Evolutionary conservation across 208 protist genomes (phyloP).

Genomic region (Crithidia expoeki): DNA sequence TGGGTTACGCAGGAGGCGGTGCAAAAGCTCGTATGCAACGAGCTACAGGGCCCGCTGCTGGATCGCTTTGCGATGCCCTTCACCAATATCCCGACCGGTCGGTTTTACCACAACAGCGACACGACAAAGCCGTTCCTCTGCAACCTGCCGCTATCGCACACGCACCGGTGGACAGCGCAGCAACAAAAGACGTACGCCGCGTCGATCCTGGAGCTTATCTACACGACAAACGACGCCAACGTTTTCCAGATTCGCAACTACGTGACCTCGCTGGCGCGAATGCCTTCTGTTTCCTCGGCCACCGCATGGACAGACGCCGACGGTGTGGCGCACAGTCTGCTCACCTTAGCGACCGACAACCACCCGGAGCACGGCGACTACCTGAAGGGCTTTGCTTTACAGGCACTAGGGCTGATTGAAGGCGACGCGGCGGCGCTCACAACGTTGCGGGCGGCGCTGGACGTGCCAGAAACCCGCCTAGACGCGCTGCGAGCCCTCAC

Average conservation of each 20-base stretch:
- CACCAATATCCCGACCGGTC: constrained; percentile 1
- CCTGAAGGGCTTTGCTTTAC: constrained; percentile 21
- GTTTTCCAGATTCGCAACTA: background rate
- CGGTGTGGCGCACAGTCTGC: constrained; percentile 19
- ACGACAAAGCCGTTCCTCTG: background rate
- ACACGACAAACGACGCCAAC: background rate
- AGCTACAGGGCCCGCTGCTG: constrained; percentile 19
- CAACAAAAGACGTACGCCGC: constrained; percentile 35
- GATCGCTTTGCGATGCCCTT: background rate
- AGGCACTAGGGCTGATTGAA: constrained; percentile 11
- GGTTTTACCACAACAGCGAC: constrained; percentile 9
- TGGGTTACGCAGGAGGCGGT: constrained; percentile 6
- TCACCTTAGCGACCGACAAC: constrained; percentile 12
- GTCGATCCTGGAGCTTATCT: constrained; percentile 16
- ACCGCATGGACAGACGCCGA: constrained; percentile 16
- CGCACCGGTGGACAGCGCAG: constrained; percentile 30
- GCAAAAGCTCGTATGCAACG: constrained; percentile 18
- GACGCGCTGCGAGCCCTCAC: constrained; percentile 23
- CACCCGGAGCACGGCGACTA: constrained; percentile 20
- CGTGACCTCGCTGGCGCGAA: constrained; percentile 2
- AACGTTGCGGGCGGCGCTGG: constrained; percentile 9
- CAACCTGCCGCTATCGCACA: constrained; percentile 1
- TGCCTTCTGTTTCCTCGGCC: constrained; percentile 24
- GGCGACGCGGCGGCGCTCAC: constrained; percentile 4
- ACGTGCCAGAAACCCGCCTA: background rate